phyloP scores from a whole-genome alignment of 805 yeast species.

The Nakazawaea wickerhamii region DNA sequence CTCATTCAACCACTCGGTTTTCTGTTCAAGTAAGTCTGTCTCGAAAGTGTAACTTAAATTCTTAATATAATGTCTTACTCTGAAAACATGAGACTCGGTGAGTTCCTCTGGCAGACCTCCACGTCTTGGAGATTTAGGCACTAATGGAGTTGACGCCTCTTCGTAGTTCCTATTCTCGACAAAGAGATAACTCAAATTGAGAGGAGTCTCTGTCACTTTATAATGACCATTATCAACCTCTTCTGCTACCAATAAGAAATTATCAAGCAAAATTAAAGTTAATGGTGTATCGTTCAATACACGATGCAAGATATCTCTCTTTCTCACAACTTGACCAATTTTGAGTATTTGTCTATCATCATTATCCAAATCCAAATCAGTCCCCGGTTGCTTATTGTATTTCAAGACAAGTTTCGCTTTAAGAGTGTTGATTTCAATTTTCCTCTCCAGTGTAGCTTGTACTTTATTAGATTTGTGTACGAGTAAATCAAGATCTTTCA shows the following conservation, averaged over 20 bases:
- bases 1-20: slow-evolving; percentile 6
- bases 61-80: slow-evolving; percentile 54
- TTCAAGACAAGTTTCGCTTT: slow-evolving; percentile 52
- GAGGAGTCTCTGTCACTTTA: slow-evolving; percentile 51
- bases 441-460: slow-evolving; percentile 56
- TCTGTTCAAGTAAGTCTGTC: slow-evolving; percentile 23
- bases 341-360: slow-evolving; percentile 49
- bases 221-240: slow-evolving; percentile 34
- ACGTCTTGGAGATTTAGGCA: neutral
- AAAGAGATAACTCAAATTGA: slow-evolving; percentile 53
- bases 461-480: slow-evolving; percentile 55
- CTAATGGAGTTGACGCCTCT: neutral
- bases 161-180: slow-evolving; percentile 30
- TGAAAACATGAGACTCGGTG: slow-evolving; percentile 30
- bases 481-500: slow-evolving; percentile 48
- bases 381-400: slow-evolving; percentile 30
- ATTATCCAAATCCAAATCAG: slow-evolving; percentile 48
- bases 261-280: slow-evolving; percentile 61
- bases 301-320: slow-evolving; percentile 54
- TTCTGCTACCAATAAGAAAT: slow-evolving; percentile 63
- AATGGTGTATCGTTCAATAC: slow-evolving; percentile 8
- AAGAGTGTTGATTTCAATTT: slow-evolving; percentile 47
- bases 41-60: slow-evolving; percentile 47
- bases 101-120: slow-evolving; percentile 10
- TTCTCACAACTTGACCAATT: slow-evolving; percentile 53